A percentile compares a stretch with the other conserved stretches of the same genome.
Conservation (phyloP, 2,329 filamentous ascomycete genomes). For the Fusarium sp. region DNA sequence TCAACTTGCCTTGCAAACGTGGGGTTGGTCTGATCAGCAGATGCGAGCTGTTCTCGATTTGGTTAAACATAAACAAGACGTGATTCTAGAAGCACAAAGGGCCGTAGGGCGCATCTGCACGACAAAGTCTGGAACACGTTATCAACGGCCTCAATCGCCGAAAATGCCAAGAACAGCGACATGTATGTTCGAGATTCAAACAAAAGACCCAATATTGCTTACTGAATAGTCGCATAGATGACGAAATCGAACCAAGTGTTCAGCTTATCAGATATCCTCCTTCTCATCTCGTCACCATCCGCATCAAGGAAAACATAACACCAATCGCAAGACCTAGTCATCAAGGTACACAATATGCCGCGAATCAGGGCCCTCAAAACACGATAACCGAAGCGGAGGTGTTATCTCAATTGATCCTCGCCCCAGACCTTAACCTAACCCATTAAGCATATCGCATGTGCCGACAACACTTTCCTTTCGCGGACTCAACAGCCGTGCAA, state of each 20-base stretch:
- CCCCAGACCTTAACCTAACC: conserved; percentile 7
- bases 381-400: conserved; percentile 1
- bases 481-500: not conserved
- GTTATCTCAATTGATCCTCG: not conserved
- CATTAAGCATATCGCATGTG: conserved; percentile 24
- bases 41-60: not conserved
- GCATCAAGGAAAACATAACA: not conserved
- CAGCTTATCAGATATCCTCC: conserved; percentile 2
- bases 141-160: not conserved
- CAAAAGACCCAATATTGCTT: not conserved
- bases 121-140: not conserved
- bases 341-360: not conserved
- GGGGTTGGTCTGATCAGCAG: not conserved
- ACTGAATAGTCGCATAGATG: not conserved
- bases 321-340: not conserved
- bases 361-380: not conserved
- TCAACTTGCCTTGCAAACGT: not conserved
- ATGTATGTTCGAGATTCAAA: not conserved
- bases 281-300: not conserved
- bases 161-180: not conserved
- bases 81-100: not conserved
- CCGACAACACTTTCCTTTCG: conserved; percentile 25
- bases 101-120: not conserved
- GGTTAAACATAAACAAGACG: not conserved
- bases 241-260: not conserved